Evolutionary conservation across 768 basidiomycete species (phyloP), one percentile per base, ranked within the genome.

Genomic region (Suillus weaverae): DNA sequence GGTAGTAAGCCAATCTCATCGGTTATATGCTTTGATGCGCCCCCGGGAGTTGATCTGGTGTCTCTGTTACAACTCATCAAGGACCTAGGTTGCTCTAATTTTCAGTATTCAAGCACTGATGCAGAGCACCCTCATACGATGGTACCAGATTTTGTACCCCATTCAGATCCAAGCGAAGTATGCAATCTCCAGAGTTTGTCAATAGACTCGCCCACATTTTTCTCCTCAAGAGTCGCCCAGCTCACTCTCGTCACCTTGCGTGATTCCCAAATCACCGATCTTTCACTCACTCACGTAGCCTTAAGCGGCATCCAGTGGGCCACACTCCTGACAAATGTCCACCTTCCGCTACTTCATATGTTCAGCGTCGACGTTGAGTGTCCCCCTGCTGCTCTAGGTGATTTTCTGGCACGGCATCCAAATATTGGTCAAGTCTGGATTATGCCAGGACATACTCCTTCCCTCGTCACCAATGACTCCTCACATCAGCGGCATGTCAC

Each of bases 301-400:
- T 36, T 63, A 8, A 44, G 18, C 20, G 3, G 35, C 39, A 6
- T 20, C 33, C n/a, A 36, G 13, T 63, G 63, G 63, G 35, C 43
- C 13, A 46, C 33, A 39, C 38, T 39, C 2, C 38, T 39, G 3
- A 39, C 3, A 39, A 39, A 36, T 14, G 33, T 63, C 8, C 6
- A 46, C 32, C 39, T 63, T 36, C 43, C 55, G 13, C n/a, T 26
- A 43, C 26, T 63, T 30, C 44, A 20, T 26, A 33, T 10, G 30
- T 39, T 63, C 18, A 48, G 59, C 13, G 7, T 63, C n/a, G 63
- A 63, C 13, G 18, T 39, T 39, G 38, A 39, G 38, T 39, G 38
- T 39, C 13, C 38, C 13, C 13, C 38, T 39, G 13, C 38, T 39
- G 13, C 41, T 43, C 18, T 43, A 20, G 41, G 41, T 43, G 41